A percentile compares a stretch with the other conserved stretches of the same genome.
These are phyloP conservation scores for Aureobasidium musti DNA, from an alignment of 2,329 filamentous ascomycete species.

Conservation along the genomic window DNA sequence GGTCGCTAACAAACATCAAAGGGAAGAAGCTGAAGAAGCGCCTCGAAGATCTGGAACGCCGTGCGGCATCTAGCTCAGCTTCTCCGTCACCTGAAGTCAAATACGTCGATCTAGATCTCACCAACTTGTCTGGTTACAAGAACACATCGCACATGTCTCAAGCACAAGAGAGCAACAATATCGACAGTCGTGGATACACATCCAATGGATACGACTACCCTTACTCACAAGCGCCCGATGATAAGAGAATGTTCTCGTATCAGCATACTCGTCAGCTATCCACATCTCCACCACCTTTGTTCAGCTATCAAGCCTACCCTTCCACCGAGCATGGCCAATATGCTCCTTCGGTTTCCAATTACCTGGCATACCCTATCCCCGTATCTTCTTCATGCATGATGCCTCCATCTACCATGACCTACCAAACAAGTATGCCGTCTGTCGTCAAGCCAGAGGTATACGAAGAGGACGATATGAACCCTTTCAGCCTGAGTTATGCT, in stretches of 20 bases:
- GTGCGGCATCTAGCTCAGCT: conserved; percentile 65
- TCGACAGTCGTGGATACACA: conserved; percentile 33
- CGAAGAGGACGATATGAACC: conserved; percentile 63
- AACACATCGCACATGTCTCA: background rate
- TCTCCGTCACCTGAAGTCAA: conserved; percentile 63
- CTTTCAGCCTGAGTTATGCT: conserved; percentile 68
- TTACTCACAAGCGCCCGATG: conserved; percentile 49
- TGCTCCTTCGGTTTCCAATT: conserved; percentile 42
- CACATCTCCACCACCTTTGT: conserved; percentile 69
- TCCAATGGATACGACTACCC: conserved; percentile 21
- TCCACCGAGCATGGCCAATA: conserved; percentile 44
- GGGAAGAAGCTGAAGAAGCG: conserved; percentile 93
- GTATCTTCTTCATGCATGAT: conserved; percentile 17
- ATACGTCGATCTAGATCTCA: conserved; percentile 54
- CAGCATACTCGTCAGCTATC: conserved; percentile 70
- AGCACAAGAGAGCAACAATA: background rate
- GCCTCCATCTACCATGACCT: conserved; percentile 28
- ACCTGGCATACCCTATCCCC: conserved; percentile 42
- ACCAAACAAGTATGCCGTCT: conserved; percentile 50
- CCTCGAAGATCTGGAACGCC: conserved; percentile 79
- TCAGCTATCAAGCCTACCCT: conserved; percentile 52
- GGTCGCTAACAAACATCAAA: conserved; percentile 44
- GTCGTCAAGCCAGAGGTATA: conserved; percentile 65
- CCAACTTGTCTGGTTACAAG: conserved; percentile 21
- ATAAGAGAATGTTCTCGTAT: conserved; percentile 64